These are phyloP conservation scores for Phytophthora nicotianae DNA, from an alignment of 352 stramenopile species.

Conservation along the genomic window DNA sequence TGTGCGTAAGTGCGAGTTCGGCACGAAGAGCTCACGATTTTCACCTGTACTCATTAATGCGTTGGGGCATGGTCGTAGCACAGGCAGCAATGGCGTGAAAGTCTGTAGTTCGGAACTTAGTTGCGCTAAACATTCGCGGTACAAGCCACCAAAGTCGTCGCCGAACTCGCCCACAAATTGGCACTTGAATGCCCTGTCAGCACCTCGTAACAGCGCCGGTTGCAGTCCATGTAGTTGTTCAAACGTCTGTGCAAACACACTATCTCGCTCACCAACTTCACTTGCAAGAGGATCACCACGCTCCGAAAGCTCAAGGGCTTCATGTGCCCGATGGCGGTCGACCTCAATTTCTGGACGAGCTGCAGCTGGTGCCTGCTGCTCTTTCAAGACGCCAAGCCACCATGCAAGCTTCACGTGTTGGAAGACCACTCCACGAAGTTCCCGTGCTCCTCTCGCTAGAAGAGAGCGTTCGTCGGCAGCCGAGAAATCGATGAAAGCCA, in stretches of 20 bases:
- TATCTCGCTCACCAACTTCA: conserved; percentile 60
- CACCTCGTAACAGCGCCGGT: conserved; percentile 81
- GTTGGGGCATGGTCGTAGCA: conserved; percentile 92
- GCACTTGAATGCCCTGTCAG: conserved; percentile 91
- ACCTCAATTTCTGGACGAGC: conserved; percentile 86
- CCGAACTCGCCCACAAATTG: conserved; percentile 92
- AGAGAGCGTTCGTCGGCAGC: conserved; percentile 63
- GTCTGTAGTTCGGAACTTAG: conserved; percentile 90
- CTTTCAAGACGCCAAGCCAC: conserved; percentile 89
- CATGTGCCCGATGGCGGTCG: conserved; percentile 77
- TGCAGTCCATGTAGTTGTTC: conserved; percentile 85
- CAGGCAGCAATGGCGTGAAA: conserved; percentile 59
- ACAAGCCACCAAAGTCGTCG: conserved; percentile 91
- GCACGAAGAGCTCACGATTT: conserved; percentile 90
- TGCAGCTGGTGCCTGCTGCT: conserved; percentile 82
- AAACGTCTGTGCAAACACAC: conserved; percentile 88
- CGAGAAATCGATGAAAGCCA: conserved; percentile 88
- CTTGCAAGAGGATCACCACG: conserved; percentile 27
- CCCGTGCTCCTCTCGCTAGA: conserved; percentile 60
- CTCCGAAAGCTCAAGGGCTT: conserved; percentile 57
- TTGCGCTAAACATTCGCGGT: conserved; percentile 89
- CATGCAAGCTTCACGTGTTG: conserved; percentile 89
- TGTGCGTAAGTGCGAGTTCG: conserved; percentile 63
- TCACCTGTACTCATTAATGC: conserved; percentile 80
- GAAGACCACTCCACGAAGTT: conserved; percentile 77